Evolutionary conservation across 257 asterid species (phyloP).

Genomic region (Fraxinus excelsior): DNA sequence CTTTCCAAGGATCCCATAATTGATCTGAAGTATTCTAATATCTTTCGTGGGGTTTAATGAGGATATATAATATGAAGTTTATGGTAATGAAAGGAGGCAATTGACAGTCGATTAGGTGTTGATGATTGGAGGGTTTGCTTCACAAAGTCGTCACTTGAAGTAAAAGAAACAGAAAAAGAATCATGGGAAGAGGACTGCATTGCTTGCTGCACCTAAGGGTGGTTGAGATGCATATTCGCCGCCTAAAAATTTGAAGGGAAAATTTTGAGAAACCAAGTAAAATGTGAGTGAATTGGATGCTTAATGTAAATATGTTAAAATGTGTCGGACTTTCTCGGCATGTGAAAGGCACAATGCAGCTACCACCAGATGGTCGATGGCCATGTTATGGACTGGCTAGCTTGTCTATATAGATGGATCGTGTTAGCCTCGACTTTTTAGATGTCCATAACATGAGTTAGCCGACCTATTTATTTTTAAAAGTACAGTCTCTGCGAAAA

Average conservation of each 20-base stretch:
- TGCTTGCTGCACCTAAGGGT: slow-evolving; percentile 60
- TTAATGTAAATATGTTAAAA: too few relatives aligned
- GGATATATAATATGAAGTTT: neutral
- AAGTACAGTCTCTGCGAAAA: too few relatives aligned
- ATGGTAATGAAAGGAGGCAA: slow-evolving; percentile 35
- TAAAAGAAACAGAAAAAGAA: slow-evolving; percentile 42
- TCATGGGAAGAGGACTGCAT: slow-evolving; percentile 1
- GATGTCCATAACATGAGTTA: too few relatives aligned
- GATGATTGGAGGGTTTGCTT: slow-evolving; percentile 40
- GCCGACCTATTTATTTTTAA: too few relatives aligned
- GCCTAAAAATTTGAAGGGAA: slow-evolving; percentile 46
- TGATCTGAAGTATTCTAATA: neutral
- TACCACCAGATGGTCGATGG: too few relatives aligned
- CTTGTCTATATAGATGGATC: too few relatives aligned
- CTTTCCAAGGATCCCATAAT: slow-evolving; percentile 73
- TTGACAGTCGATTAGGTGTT: slow-evolving; percentile 28
- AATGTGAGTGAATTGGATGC: too few relatives aligned
- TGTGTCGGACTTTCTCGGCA: too few relatives aligned
- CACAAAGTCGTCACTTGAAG: slow-evolving; percentile 51
- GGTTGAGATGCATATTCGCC: slow-evolving; percentile 68
- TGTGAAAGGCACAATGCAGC: too few relatives aligned
- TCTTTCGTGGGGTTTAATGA: neutral
- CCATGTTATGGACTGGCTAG: too few relatives aligned
- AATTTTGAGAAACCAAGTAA: neutral
- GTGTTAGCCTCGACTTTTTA: too few relatives aligned